Conservation (phyloP, 2,329 filamentous ascomycete species). For the Pseudocercospora crystallina region DNA sequence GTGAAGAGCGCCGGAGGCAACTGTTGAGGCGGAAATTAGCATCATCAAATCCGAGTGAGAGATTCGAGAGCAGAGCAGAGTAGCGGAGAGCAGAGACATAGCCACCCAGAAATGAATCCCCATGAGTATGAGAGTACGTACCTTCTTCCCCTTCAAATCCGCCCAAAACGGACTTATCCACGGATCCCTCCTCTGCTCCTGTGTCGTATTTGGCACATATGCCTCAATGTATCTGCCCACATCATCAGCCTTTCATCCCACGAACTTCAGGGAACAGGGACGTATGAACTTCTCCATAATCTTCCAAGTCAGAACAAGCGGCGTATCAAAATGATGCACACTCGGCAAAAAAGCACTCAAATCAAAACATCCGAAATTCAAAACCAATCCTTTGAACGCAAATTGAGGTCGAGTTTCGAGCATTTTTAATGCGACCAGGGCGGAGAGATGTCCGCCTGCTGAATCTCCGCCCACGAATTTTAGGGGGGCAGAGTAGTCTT, state of each 20-base stretch:
- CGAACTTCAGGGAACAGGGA: slow-evolving; percentile 6
- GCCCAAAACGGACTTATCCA: slow-evolving; percentile 53
- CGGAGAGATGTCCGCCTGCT: slow-evolving; percentile 53
- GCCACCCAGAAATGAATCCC: background rate
- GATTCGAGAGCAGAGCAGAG: too few relatives aligned
- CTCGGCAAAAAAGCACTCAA: slow-evolving; percentile 46
- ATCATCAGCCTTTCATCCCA: slow-evolving; percentile 3
- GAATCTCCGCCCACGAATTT: slow-evolving; percentile 46
- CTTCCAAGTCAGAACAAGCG: slow-evolving; percentile 48
- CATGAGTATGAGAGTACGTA: slow-evolving; percentile 1
- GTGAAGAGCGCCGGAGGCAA: slow-evolving; percentile 57
- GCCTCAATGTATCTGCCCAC: slow-evolving; percentile 44
- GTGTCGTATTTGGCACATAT: slow-evolving; percentile 44
- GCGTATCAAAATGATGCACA: slow-evolving; percentile 40
- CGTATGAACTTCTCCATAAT: slow-evolving; percentile 42
- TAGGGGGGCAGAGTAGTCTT: slow-evolving; percentile 43
- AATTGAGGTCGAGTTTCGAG: slow-evolving; percentile 38
- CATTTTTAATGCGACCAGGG: slow-evolving; percentile 50
- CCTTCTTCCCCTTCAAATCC: slow-evolving; percentile 38
- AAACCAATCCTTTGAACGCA: slow-evolving; percentile 51
- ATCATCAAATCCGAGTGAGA: too few relatives aligned
- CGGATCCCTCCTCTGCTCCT: slow-evolving; percentile 45
- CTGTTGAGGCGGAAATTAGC: slow-evolving; percentile 12
- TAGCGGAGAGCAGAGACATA: too few relatives aligned
- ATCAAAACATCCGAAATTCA: slow-evolving; percentile 56